phyloP scores from a whole-genome alignment of 1,284 basidiomycete genomes.

The Calocybe gambosa region DNA sequence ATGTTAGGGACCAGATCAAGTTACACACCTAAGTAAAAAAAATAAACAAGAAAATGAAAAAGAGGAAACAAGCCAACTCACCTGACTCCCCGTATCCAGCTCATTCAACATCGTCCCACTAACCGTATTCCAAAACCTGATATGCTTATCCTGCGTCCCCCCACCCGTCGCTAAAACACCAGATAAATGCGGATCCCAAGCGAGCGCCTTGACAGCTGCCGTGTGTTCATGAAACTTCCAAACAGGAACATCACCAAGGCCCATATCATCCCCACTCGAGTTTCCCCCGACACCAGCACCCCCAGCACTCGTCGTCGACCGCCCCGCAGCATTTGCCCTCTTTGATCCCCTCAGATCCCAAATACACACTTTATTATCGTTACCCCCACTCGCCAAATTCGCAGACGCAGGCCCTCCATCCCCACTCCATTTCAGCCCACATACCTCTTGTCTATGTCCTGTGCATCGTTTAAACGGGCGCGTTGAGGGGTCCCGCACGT shows the following conservation, averaged over 20 bases:
- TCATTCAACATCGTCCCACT: constrained; percentile 83
- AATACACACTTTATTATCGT: constrained; percentile 97
- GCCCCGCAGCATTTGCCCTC: constrained; percentile 27
- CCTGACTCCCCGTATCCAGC: constrained; percentile 91
- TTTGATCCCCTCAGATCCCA: constrained; percentile 79
- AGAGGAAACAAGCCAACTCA: constrained; percentile 6
- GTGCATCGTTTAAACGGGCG: constrained; percentile 75
- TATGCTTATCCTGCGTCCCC: constrained; percentile 96
- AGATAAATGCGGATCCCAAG: constrained; percentile 94
- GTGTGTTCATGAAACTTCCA: constrained; percentile 96
- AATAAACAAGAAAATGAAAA: neutral
- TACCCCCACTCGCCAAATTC: constrained; percentile 90
- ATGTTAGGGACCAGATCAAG: constrained; percentile 92
- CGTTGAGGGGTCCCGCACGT: constrained; percentile 71
- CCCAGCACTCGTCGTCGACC: constrained; percentile 2
- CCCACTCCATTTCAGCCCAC: constrained; percentile 90
- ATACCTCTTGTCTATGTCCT: constrained; percentile 93
- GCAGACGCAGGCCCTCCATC: constrained; percentile 50
- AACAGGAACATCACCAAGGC: constrained; percentile 52
- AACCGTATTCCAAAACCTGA: constrained; percentile 94
- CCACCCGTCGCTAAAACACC: constrained; percentile 95
- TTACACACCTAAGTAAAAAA: constrained; percentile 77
- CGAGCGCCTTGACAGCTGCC: constrained; percentile 96
- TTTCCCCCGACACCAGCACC: constrained; percentile 17
- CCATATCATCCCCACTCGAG: constrained; percentile 33